Percentiles rank a stretch among this genome's conserved stretches.
Evolutionary conservation across 2,329 filamentous ascomycete species (phyloP).

Genomic region (Dendryphion nanum): DNA sequence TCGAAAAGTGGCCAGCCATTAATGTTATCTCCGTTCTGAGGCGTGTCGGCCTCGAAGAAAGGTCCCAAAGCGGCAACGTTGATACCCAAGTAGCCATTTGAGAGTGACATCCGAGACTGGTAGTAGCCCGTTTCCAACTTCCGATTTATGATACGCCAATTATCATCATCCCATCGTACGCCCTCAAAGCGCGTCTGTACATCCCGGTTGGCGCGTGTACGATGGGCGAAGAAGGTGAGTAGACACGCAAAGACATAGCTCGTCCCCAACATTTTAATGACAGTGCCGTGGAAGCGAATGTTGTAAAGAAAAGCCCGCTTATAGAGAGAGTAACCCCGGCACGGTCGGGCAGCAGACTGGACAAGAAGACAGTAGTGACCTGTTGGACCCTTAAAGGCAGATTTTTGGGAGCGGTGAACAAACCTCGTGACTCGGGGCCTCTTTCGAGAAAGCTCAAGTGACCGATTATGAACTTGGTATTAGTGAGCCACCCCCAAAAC

Average conservation of each 20-base stretch:
- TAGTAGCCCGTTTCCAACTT: slow-evolving; percentile 57
- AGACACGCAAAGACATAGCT: too few species aligned
- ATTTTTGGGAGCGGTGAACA: too few species aligned
- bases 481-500: too few species aligned
- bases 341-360: too few species aligned
- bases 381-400: too few species aligned
- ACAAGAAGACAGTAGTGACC: too few species aligned
- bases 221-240: neutral
- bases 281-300: neutral
- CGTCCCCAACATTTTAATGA: too few species aligned
- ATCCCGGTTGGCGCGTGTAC: too few species aligned
- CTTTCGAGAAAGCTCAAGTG: too few species aligned
- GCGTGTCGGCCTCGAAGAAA: slow-evolving; percentile 58
- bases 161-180: slow-evolving; percentile 59
- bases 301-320: neutral
- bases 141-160: slow-evolving; percentile 56
- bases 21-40: slow-evolving; percentile 52
- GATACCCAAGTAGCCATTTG: slow-evolving; percentile 65
- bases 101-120: slow-evolving; percentile 54
- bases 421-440: too few species aligned
- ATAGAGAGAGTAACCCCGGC: too few species aligned
- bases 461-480: too few species aligned
- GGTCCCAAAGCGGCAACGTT: slow-evolving; percentile 62
- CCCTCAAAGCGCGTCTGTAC: slow-evolving; percentile 27
- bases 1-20: slow-evolving; percentile 69